Conservation (phyloP, 768 basidiomycete species). For the Psilocybe azurescens region DNA sequence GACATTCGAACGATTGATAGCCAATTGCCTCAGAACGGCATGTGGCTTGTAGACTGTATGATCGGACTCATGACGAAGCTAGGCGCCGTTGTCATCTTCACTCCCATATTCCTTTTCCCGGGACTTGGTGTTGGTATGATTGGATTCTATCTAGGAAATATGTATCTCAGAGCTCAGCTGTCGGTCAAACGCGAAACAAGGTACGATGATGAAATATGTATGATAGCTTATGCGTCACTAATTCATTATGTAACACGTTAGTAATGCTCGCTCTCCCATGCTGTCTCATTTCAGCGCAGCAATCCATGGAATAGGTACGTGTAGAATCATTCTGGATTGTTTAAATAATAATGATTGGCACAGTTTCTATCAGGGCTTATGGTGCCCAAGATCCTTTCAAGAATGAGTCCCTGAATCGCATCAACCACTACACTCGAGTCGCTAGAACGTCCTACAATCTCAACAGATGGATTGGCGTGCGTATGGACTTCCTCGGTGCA, state of each 20-base stretch:
- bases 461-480: conserved; percentile 49
- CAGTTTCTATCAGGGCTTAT: conserved; percentile 65
- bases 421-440: conserved; percentile 55
- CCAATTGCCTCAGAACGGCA: conserved; percentile 33
- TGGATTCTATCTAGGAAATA: conserved; percentile 45
- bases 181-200: conserved; percentile 47
- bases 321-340: not conserved
- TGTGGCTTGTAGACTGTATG: conserved; percentile 32
- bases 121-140: conserved; percentile 44
- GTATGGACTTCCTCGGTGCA: conserved; percentile 61
- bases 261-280: conserved; percentile 25
- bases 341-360: not conserved
- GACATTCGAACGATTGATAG: conserved; percentile 53
- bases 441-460: conserved; percentile 52
- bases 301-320: conserved; percentile 56
- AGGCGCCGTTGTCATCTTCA: conserved; percentile 43
- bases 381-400: conserved; percentile 56
- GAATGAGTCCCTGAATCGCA: conserved; percentile 45
- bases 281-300: conserved; percentile 33
- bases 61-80: conserved; percentile 44
- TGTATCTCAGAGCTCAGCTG: conserved; percentile 49
- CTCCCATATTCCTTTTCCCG: conserved; percentile 49
- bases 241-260: not conserved
- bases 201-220: conserved; percentile 1
- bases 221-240: not conserved